Base-by-base conservation (phyloP, 352 stramenopile species). In the Globisporangium okanoganense region DNA sequence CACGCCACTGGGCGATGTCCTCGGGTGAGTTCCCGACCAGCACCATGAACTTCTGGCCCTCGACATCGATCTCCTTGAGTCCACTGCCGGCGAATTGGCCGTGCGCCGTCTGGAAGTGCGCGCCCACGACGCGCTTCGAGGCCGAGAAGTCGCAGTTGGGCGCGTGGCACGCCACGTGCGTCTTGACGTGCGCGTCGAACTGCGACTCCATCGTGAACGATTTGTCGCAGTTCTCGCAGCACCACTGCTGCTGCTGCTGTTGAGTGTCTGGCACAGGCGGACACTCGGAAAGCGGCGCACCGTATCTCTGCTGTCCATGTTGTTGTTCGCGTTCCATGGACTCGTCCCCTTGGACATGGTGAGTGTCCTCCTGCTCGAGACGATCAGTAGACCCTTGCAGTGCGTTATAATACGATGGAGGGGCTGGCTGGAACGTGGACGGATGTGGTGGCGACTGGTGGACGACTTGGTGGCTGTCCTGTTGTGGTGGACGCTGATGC, bases 41-140 rank as follows among this genome's bases (percentile, higher is more conserved):
- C n/a, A 94, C 85, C 67, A 81, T 85, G 59, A 94, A 94, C 63
- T 88, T 92, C 48, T 94, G 85, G n/a, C 82, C 85, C 68, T 94
- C 85, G 53, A 94, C 71, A 12, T 92, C 85, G 31, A 94, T 89
- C 40, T 92, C 82, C 57, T 94, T 92, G 10, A 92, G 68, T 9
- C 85, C 85, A 43, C 87, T 62, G 2, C 85, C 85, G 14, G 63
- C 69, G 50, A 81, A 92, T 44, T 90, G 78, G 10, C 85, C 83
- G 58, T 94, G 85, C 0, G 66, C 70, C 0, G 76, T 90, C 67
- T 92, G 76, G 53, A 76, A 82, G 56, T 94, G 85, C 6, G 70
- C 76, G 2, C 65, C 72, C 10, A 94, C 85, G n/a, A 92, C 81
- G 18, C 82, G 81, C 71, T 92, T 92, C 22, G 76, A 89, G 5